Conservation (phyloP, 495 filamentous ascomycete genomes). For the Penicillium dipodomyicola region DNA sequence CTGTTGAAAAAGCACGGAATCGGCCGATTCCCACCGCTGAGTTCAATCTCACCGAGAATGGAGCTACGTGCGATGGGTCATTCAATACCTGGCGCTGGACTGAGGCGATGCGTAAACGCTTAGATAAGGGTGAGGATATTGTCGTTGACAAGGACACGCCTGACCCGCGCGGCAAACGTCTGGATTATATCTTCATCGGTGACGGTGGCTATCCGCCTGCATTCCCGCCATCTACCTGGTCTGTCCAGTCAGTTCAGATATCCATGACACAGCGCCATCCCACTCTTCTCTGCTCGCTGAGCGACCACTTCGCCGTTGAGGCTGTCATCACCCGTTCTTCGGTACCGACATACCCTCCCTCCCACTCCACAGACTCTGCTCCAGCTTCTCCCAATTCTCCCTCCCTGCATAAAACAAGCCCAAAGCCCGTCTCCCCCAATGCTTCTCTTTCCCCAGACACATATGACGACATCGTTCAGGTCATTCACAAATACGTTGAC, state of each 20-base stretch:
- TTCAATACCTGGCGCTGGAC: constrained; percentile 95
- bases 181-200: constrained; percentile 92
- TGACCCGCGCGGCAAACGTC: constrained; percentile 73
- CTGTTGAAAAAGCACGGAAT: constrained; percentile 52
- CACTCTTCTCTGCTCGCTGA: constrained; percentile 74
- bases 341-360: neutral
- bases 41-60: constrained; percentile 75
- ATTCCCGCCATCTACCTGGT: constrained; percentile 52
- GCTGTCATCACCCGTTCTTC: constrained; percentile 38
- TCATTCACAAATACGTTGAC: constrained; percentile 60
- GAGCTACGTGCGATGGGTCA: constrained; percentile 79
- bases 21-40: constrained; percentile 62
- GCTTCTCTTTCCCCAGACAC: constrained; percentile 47
- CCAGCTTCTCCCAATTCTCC: constrained; percentile 9
- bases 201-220: constrained; percentile 37
- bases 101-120: constrained; percentile 55
- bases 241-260: constrained; percentile 63
- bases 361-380: neutral
- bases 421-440: constrained; percentile 26
- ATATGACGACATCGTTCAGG: constrained; percentile 71
- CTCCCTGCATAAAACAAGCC: constrained; percentile 18
- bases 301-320: constrained; percentile 85
- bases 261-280: constrained; percentile 85
- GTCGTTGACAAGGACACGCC: constrained; percentile 54
- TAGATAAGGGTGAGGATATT: constrained; percentile 58